Evolutionary conservation across 192 early-diverging fungal genomes (phyloP).

Genomic region (Phlyctochytrium arcticum): DNA sequence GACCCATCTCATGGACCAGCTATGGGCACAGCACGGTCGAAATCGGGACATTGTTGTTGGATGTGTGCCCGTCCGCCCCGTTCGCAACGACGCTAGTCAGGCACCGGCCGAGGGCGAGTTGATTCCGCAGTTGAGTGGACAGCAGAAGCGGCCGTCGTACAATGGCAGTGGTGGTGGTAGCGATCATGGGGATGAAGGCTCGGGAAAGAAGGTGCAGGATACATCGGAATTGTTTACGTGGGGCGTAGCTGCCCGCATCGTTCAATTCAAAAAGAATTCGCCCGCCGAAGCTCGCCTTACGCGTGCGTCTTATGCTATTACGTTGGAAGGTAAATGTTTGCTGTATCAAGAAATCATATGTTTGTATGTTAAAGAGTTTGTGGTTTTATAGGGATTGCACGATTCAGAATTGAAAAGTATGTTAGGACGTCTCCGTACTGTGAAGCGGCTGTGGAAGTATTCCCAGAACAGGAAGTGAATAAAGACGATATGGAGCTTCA

Average conservation of each 20-base stretch:
- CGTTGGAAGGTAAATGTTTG: slow-evolving; percentile 61
- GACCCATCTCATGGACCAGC: slow-evolving; percentile 45
- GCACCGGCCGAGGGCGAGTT: neutral
- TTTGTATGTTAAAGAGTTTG: too few relatives aligned
- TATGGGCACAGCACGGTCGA: slow-evolving; percentile 27
- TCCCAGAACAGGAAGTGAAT: slow-evolving; percentile 39
- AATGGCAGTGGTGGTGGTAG: neutral
- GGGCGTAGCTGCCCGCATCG: slow-evolving; percentile 41
- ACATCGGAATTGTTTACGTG: slow-evolving; percentile 54
- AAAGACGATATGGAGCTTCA: slow-evolving; percentile 54
- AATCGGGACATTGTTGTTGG: slow-evolving; percentile 23
- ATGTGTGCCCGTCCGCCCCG: slow-evolving; percentile 21
- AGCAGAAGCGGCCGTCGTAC: neutral
- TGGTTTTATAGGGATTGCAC: slow-evolving; percentile 46
- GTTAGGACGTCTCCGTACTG: slow-evolving; percentile 44
- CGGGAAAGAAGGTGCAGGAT: slow-evolving; percentile 35
- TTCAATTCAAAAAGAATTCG: slow-evolving; percentile 26
- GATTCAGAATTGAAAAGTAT: slow-evolving; percentile 53
- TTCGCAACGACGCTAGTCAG: neutral
- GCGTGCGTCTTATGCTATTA: slow-evolving; percentile 44
- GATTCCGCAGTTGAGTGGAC: neutral
- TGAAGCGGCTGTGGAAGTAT: slow-evolving; percentile 48
- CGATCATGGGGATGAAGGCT: neutral
- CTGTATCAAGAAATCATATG: too few relatives aligned
- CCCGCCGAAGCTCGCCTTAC: slow-evolving; percentile 11